Evolutionary conservation across 2,329 filamentous ascomycete genomes (phyloP), one percentile per base, ranked within the genome.

Genomic region (Penicillium sp.): DNA sequence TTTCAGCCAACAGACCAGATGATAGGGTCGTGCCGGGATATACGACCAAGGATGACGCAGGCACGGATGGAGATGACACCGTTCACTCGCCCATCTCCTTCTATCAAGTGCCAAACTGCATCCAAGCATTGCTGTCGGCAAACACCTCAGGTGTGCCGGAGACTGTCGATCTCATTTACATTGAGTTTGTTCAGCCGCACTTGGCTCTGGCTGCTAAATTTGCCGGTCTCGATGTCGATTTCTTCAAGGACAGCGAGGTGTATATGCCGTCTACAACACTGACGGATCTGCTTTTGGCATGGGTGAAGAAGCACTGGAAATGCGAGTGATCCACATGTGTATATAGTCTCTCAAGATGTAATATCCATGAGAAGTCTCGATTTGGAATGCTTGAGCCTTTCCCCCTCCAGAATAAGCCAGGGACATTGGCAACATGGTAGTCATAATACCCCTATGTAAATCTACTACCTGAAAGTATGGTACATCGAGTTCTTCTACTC

Each of bases 141-240:
- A 54, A 64, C 16, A 54, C 64, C 6, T 70, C 65, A 0, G 62
- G 64, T 5, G 73, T 79, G 13, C 87, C 88, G 0, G 80, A 86
- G 42, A 84, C 70, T 0, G 89, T 98, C 0, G 91, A 97, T 65
- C 66, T 98, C 6, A 82, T 96, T 11, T 98, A 94, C 63, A 80
- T 95, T 47, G 89, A 95, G 64, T 98, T 96, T 66, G 83, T 97
- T 28, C 79, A 93, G 68, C 83, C 83, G 8, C 94, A 86, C 79
- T 73, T 97, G 31, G 68, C 95, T 14, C 71, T 85, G 9, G 89
- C 89, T 2, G 72, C 95, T 51, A 81, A 83, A 49, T 82, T 77
- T 55, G 64, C 79, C 8, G 77, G 77, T 2, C 66, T 77, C 41
- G 73, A 73, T 48, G 72, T 77, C 55, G 68, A 71, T 32, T 66